Evolutionary conservation across 106 monocot genomes (phyloP), one percentile per base, ranked within the genome.

Genomic region (Narthecium ossifragum): DNA sequence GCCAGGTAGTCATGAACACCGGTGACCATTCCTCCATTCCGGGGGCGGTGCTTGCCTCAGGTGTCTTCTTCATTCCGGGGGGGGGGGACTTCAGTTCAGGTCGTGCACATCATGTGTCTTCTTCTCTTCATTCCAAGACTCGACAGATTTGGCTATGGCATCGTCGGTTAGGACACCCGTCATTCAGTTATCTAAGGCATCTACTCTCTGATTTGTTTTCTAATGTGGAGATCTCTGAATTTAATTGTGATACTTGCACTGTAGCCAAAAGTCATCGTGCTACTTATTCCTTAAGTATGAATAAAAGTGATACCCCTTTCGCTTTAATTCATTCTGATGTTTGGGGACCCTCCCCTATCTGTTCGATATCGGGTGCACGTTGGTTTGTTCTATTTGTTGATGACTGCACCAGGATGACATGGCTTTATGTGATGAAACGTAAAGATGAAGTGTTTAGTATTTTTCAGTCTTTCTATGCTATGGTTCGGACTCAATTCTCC

Each of bases 371-470:
- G 40, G 39, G 61, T 40, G 27, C 29, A 14, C n/a, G 12, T 14
- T 60, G 61, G 39, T 70, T 61, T 54, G 21, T 70, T 6, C 34
- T 60, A 24, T 59, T 69, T 48, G 22, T 60, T 2, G 70, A 70
- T 45, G 60, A 61, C 15, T 70, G 25, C 18, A 57, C 61, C 37
- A 20, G 37, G 21, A 61, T 37, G 39, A 43, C 26, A 8, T 60
- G 61, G 61, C 8, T 70, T 0, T 70, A 50, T 53, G 53, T 23
- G 31, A 7, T 61, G 6, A 34, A 8, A 40, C 14, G 5, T 5
- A 70, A 70, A 53, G 22, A 13, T 6, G 49, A 69, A 22, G 59
- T 49, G 1, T 13, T 26, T 38, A 14, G 1, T n/a, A 26, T 69
- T 25, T 69, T 69, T 51, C 17, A 33, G 10, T 9, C 21, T 0